These are phyloP conservation scores for Suhomyces bolitotheri DNA, from an alignment of 1,139 yeast genomes.

Conservation along the genomic window DNA sequence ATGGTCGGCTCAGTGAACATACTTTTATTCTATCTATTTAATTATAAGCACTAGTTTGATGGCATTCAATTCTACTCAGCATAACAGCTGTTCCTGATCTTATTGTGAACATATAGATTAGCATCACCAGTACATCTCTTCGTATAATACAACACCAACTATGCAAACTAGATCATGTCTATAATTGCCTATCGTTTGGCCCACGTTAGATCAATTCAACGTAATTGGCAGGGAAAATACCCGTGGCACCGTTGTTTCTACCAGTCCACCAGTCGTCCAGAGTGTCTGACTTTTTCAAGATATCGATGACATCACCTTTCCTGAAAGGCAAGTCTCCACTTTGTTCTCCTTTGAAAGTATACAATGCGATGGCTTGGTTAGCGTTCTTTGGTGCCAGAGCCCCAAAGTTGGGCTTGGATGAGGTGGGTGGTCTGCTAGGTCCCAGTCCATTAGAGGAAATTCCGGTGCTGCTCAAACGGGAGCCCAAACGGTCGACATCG, in stretches of 20 bases:
- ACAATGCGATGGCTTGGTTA: constrained; percentile 87
- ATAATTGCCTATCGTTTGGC: too few species aligned
- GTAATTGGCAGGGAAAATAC: constrained; percentile 96
- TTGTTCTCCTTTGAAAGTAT: constrained; percentile 87
- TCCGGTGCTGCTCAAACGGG: constrained; percentile 34
- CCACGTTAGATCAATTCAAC: constrained; percentile 78
- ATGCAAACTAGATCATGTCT: constrained; percentile 8
- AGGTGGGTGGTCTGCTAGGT: constrained; percentile 41
- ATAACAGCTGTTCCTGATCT: not conserved
- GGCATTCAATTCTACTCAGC: not conserved
- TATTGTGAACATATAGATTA: too few species aligned
- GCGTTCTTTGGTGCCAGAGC: constrained; percentile 43
- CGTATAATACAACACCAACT: too few species aligned
- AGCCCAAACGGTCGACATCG: constrained; percentile 39
- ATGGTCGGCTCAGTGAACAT: too few species aligned
- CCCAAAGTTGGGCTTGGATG: constrained; percentile 57
- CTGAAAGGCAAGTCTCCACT: constrained; percentile 86
- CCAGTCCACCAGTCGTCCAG: constrained; percentile 99
- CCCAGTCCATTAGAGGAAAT: constrained; percentile 25
- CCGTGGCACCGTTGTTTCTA: constrained; percentile 74
- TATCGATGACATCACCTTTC: constrained; percentile 93
- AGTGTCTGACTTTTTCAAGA: constrained; percentile 80
- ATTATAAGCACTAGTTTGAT: too few species aligned
- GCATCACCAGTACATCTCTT: too few species aligned
- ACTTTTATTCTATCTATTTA: too few species aligned